Base-by-base conservation (phyloP, 768 basidiomycete genomes). In the Naematelia aurantialba region DNA sequence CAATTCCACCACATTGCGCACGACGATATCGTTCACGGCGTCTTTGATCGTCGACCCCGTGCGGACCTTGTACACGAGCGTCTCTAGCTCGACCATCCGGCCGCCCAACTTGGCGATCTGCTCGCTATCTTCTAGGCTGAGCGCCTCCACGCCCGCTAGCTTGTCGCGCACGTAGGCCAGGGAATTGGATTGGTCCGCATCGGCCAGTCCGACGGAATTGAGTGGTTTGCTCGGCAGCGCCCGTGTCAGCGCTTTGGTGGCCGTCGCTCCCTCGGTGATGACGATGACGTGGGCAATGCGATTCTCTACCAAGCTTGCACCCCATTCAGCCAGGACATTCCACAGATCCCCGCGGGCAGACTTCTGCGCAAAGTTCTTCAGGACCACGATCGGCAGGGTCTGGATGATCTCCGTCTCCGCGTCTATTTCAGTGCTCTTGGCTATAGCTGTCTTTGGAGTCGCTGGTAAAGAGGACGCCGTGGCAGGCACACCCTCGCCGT, bases 281-380 rank as follows among this genome's bases (percentile, higher is more conserved):
- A 98, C 85, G 49, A 99, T 80, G 47, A 96, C 91, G 76, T 98
- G 93, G 0, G 94, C 94, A 57, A 89, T 89, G 80, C 87, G 83
- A 63, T 85, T 89, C 72, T 96, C 90, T 0, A 86, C 85, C 46
- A 98, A 79, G 10, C 80, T 81, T 0, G 89, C 90, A 1, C 85
- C 87, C 94, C 94, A 99, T 55, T 87, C 84, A 0, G 89, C 82
- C 26, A 99, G 77, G 1, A 86, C 87, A 26, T 80, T 81, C 73
- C 89, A 81, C 8, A 97, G 68, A 50, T 89, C 89, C 48, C 89
- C 87, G 63, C 83, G 83, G 45, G 81, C 79, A 2, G 69, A 82
- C 65, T 83, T 85, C 13, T 81, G 75, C 3, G 84, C 84, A 70
- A 85, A 96, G 76, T 89, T 88, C 66, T 85, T 84, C 69, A 99